These are phyloP conservation scores for Oxalis stricta DNA, from an alignment of 441 rosid genomes.

Conservation along the genomic window DNA sequence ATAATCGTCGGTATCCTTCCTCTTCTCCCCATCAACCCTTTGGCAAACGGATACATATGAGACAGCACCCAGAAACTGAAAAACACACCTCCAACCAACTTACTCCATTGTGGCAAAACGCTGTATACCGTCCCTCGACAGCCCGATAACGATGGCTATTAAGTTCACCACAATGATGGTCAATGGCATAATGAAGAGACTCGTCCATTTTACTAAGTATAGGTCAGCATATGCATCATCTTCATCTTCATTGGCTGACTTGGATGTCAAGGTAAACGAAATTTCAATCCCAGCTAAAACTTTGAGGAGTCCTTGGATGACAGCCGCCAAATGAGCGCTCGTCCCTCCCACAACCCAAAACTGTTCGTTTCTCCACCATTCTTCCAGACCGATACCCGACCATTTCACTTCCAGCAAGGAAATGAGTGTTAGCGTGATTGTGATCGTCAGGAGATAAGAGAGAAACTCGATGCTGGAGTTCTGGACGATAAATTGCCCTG, in stretches of 20 bases:
- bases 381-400: constrained; percentile 75
- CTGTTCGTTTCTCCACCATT: constrained; percentile 90
- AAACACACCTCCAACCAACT: constrained; percentile 67
- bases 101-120: constrained; percentile 68
- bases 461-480: constrained; percentile 48
- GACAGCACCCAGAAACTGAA: constrained; percentile 81
- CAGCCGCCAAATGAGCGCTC: constrained; percentile 78
- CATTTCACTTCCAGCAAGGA: constrained; percentile 82
- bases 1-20: constrained; percentile 80
- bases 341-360: constrained; percentile 89
- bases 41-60: constrained; percentile 79
- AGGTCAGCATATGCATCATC: constrained; percentile 67
- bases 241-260: constrained; percentile 57
- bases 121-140: constrained; percentile 61
- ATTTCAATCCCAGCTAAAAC: constrained; percentile 71
- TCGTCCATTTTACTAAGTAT: constrained; percentile 75
- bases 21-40: constrained; percentile 81
- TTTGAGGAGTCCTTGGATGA: constrained; percentile 72
- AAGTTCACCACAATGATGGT: constrained; percentile 62
- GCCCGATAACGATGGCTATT: constrained; percentile 49
- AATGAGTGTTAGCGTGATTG: constrained; percentile 37
- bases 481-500: constrained; percentile 74
- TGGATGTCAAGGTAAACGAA: constrained; percentile 61
- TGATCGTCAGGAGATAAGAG: constrained; percentile 51
- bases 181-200: constrained; percentile 66